Percentiles rank a stretch among this genome's conserved stretches.
Conservation (phyloP, 495 filamentous ascomycete genomes). For the Lasiosphaeris hirsuta region DNA sequence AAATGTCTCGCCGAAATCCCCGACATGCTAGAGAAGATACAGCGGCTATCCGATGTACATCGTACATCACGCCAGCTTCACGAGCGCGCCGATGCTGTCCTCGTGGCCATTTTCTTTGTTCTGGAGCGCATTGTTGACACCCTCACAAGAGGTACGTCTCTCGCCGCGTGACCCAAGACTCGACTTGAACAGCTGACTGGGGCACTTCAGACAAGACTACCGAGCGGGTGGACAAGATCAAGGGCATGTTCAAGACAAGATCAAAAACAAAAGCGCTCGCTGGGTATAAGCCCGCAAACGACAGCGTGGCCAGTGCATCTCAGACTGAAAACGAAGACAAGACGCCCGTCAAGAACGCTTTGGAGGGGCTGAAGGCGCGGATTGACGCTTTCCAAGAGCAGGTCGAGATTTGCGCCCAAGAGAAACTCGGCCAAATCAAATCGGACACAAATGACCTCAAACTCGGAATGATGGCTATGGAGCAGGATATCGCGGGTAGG, state of each 20-base stretch:
- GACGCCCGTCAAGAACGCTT: not conserved
- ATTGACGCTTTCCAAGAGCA: slow-evolving; percentile 11
- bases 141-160: slow-evolving; percentile 7
- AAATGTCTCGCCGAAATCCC: slow-evolving; percentile 16
- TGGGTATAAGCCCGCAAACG: not conserved
- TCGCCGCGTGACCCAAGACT: not conserved
- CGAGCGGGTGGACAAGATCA: not conserved
- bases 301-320: not conserved
- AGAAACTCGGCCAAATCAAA: slow-evolving; percentile 8
- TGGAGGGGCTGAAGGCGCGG: slow-evolving; percentile 5
- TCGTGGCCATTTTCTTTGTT: slow-evolving; percentile 17
- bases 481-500: not conserved
- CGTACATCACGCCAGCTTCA: slow-evolving; percentile 2
- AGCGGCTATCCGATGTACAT: slow-evolving; percentile 9
- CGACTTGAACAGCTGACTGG: not conserved
- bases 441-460: not conserved
- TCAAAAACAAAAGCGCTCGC: not conserved
- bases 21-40: slow-evolving; percentile 8
- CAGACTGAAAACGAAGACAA: not conserved
- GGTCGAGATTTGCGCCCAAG: slow-evolving; percentile 7
- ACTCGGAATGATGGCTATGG: not conserved
- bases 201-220: not conserved
- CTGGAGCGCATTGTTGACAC: slow-evolving; percentile 17
- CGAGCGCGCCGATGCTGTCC: slow-evolving; percentile 4
- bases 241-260: not conserved